Base-by-base conservation (phyloP, 2,329 filamentous ascomycete species). In the Fonsecaea erecta region DNA sequence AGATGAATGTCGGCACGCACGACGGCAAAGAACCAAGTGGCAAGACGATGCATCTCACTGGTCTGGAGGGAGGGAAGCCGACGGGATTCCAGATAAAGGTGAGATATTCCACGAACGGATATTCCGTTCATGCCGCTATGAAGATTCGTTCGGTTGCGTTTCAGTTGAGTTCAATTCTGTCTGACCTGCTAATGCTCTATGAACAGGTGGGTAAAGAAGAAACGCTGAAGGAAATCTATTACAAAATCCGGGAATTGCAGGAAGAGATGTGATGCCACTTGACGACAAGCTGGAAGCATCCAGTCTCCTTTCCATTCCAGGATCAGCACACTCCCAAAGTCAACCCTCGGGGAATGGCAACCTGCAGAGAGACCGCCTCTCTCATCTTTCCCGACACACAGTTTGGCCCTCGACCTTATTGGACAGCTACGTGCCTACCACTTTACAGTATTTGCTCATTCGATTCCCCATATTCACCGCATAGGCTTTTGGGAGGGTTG, bases 1-100 rank as follows among this genome's bases (percentile, higher is more conserved):
- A 88, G 4, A 90, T 96, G 85, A 87, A 87, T 52, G 92, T 96
- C 73, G 89, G 92, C 66, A 87, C 93, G 68, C 74, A 79, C 3
- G 75, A 78, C 46, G 85, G 86, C 55, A 79, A 80, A 58, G 90
- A 90, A 72, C 88, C 91, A 32, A 87, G 85, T 48, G 85, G 90
- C 67, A 92, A 92, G 76, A 85, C 87, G 52, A 83, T 92, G 54
- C 84, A 86, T 60, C 85, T 96, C 72, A 81, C 83, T 65, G 83
- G 84, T 57, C 78, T 84, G 5, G 83, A 86, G 66, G 81, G 84
- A 54, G 84, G 82, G 5, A 82, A 81, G 63, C 77, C 78, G 11
- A 80, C 85, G 40, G 79, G 83, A 64, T 77, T 86, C 62, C 77
- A 87, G 68, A 75, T 89, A 37, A 86, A 85, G 78, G 86, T 88